Evolutionary conservation across 176 grass and related monocot species (phyloP).

Genomic region (Hsuehochloa calcarea): DNA sequence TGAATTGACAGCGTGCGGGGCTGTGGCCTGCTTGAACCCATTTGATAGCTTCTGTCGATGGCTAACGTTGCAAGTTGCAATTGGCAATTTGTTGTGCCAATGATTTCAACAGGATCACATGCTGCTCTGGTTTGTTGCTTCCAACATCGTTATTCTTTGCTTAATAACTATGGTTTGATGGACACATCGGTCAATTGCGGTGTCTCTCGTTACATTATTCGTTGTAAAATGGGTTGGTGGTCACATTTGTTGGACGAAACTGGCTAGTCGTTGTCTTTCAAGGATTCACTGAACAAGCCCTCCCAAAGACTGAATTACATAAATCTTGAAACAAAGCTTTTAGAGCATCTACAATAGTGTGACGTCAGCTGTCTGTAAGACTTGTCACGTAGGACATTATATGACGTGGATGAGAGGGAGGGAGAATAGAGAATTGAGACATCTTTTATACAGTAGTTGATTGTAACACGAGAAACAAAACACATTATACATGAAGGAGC

Average conservation of each 20-base stretch:
- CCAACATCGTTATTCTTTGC: background rate
- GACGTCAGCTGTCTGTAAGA: too few species aligned
- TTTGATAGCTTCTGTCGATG: background rate
- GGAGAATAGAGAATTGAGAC: too few species aligned
- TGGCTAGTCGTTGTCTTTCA: background rate
- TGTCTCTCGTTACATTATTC: background rate
- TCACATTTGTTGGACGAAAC: background rate
- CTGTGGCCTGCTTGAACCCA: background rate
- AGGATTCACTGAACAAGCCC: background rate
- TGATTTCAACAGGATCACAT: slow-evolving; percentile 28
- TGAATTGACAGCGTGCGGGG: background rate
- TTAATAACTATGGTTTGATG: background rate
- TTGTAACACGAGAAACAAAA: too few species aligned
- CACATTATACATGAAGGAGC: too few species aligned
- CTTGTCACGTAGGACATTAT: too few species aligned
- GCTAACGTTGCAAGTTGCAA: background rate
- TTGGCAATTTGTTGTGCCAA: background rate
- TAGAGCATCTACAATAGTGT: too few species aligned
- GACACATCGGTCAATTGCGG: background rate
- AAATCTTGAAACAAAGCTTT: too few species aligned
- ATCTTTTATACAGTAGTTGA: too few species aligned
- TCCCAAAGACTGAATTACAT: too few species aligned
- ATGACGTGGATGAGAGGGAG: too few species aligned
- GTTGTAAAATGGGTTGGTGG: background rate
- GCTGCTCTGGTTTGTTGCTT: slow-evolving; percentile 11